Evolutionary conservation across 768 basidiomycete species (phyloP).

Genomic region (Leccinellum rugosiceps): DNA sequence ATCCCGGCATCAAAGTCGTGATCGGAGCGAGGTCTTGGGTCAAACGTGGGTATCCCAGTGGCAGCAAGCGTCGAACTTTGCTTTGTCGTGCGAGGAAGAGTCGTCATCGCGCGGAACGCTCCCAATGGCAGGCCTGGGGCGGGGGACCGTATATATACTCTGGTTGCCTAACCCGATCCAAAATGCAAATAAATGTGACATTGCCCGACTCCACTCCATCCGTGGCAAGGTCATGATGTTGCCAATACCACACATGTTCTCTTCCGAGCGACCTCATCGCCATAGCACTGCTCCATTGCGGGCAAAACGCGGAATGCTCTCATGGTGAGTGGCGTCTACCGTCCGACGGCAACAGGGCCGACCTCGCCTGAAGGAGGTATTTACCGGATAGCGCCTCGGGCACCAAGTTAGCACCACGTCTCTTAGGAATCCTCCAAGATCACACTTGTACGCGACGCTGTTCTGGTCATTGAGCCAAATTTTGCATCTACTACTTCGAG

Average conservation of each 20-base stretch:
- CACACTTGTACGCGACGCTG: not conserved
- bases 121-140: not conserved
- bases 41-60: slow-evolving; percentile 9
- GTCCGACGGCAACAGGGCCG: not conserved
- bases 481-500: slow-evolving; percentile 1
- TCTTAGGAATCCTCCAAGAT: not conserved
- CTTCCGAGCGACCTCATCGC: not conserved
- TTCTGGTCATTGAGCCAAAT: not conserved
- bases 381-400: not conserved
- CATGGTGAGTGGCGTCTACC: not conserved
- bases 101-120: slow-evolving; percentile 29
- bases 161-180: slow-evolving; percentile 1
- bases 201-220: not conserved
- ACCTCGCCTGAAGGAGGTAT: slow-evolving; percentile 13
- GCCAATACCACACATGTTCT: not conserved
- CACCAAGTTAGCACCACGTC: not conserved
- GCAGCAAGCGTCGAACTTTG: slow-evolving; percentile 17
- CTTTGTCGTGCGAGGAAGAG: slow-evolving; percentile 34
- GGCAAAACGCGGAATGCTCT: not conserved
- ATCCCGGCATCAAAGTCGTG: slow-evolving; percentile 71
- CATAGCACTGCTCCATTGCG: not conserved
- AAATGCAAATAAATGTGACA: slow-evolving; percentile 3
- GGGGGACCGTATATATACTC: slow-evolving; percentile 5
- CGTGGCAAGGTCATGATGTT: not conserved
- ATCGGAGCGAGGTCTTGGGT: slow-evolving; percentile 28